phyloP scores from a whole-genome alignment of 179 eudicot genomes.

The Dionaea muscipula region DNA sequence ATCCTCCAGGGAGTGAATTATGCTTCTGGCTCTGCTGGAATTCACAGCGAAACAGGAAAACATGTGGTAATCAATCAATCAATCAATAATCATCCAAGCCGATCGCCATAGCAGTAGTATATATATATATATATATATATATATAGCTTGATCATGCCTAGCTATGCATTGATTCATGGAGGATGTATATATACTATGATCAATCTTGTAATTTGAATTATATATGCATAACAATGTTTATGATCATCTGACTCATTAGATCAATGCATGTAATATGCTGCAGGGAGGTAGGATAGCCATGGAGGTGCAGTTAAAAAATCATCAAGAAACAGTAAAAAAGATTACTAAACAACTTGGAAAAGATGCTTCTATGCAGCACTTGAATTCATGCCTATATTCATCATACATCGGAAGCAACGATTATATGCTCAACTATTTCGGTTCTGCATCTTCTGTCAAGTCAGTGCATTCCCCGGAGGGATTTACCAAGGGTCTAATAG shows the following conservation, averaged over 20 bases:
- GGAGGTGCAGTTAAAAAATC: conserved; percentile 6
- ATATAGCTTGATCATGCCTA: no score
- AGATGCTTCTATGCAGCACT: conserved; percentile 1
- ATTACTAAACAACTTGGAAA: conserved; percentile 6
- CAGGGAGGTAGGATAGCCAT: conserved; percentile 12
- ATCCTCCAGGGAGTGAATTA: conserved; percentile 11
- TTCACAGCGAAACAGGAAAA: conserved; percentile 5
- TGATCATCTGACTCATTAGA: no score
- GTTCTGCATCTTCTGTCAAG: not conserved
- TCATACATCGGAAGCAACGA: conserved; percentile 13
- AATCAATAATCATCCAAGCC: no score
- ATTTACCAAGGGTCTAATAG: conserved; percentile 7
- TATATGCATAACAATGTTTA: no score
- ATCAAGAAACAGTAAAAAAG: conserved; percentile 5
- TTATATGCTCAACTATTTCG: conserved; percentile 14
- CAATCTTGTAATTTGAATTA: no score
- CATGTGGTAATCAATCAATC: conserved; percentile 10
- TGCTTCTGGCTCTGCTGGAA: conserved; percentile 10
- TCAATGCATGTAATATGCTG: no score
- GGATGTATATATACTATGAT: no score
- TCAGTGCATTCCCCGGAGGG: not conserved
- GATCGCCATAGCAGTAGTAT: no score
- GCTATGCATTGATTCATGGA: no score
- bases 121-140: no score
- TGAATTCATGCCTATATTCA: conserved; percentile 9